Conservation (phyloP, 495 filamentous ascomycete genomes). For the Talaromyces trachyspermus region DNA sequence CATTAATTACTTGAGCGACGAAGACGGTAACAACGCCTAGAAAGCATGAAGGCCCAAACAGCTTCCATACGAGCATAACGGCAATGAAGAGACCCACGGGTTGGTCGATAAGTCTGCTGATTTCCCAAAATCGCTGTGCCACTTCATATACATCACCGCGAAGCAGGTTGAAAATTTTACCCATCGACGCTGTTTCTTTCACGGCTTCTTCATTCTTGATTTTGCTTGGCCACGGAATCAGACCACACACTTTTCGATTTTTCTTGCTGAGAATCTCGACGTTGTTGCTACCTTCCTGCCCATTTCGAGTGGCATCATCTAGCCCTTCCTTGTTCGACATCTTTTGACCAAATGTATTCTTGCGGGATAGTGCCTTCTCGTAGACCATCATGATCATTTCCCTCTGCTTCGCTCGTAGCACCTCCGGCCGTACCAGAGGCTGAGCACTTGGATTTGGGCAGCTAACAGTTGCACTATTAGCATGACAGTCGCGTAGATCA, state of each 20-base stretch:
- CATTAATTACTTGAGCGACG: conserved; percentile 57
- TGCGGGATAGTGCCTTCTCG: conserved; percentile 71
- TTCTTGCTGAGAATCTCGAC: conserved; percentile 4
- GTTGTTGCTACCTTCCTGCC: not conserved
- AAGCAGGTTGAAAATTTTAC: conserved; percentile 78
- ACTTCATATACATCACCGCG: conserved; percentile 77
- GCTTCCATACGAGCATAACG: conserved; percentile 58
- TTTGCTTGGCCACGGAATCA: conserved; percentile 14
- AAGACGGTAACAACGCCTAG: conserved; percentile 60
- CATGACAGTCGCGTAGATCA: conserved; percentile 59
- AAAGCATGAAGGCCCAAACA: conserved; percentile 74
- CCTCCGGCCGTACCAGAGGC: conserved; percentile 66
- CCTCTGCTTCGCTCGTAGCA: conserved; percentile 73
- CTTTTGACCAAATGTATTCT: conserved; percentile 52
- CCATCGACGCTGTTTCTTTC: conserved; percentile 63
- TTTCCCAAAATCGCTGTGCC: conserved; percentile 77
- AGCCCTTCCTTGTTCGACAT: conserved; percentile 13
- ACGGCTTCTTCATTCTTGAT: conserved; percentile 15
- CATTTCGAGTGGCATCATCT: conserved; percentile 5
- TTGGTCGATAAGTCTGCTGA: conserved; percentile 55
- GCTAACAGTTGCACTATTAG: conserved; percentile 52
- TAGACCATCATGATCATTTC: conserved; percentile 87
- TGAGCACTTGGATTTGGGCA: conserved; percentile 60
- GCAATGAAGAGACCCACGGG: conserved; percentile 65
- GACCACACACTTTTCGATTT: conserved; percentile 11